Conservation (phyloP, 2,329 filamentous ascomycete genomes). For the Exserohilum turcica region DNA sequence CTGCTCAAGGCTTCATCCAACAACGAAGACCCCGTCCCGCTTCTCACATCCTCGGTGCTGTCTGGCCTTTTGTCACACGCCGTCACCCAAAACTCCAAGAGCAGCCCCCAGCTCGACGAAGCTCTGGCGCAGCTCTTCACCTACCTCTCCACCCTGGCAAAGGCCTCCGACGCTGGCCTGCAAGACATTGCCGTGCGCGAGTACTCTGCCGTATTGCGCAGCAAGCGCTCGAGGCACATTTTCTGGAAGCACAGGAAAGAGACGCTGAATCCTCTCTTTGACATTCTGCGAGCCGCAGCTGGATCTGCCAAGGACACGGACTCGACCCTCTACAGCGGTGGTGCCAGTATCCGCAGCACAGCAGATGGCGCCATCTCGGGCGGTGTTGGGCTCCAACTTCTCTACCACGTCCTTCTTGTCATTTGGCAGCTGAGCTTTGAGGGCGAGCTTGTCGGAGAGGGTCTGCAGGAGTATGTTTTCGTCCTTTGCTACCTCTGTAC, state of each 20-base stretch:
- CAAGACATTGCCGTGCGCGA: constrained; percentile 96
- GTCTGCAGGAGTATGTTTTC: constrained; percentile 76
- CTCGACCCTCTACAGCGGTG: constrained; percentile 60
- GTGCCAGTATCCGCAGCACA: constrained; percentile 63
- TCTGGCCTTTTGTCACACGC: constrained; percentile 74
- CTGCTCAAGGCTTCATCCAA: constrained; percentile 83
- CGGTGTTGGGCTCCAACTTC: constrained; percentile 85
- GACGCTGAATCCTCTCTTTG: constrained; percentile 79
- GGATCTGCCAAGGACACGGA: constrained; percentile 74
- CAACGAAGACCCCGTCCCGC: constrained; percentile 83
- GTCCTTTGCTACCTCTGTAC: neutral
- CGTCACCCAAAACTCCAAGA: constrained; percentile 65
- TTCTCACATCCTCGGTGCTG: constrained; percentile 87
- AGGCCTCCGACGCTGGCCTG: constrained; percentile 83
- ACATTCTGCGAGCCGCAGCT: constrained; percentile 76
- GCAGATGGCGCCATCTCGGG: constrained; percentile 68
- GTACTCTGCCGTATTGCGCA: constrained; percentile 83
- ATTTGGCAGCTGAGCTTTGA: constrained; percentile 98
- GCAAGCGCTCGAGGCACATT: constrained; percentile 71
- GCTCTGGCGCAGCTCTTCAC: constrained; percentile 82
- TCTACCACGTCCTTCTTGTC: constrained; percentile 92
- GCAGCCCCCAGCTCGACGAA: constrained; percentile 67
- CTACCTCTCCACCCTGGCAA: constrained; percentile 83
- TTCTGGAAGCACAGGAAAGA: constrained; percentile 93
- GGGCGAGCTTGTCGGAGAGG: constrained; percentile 69